Evolutionary conservation across 2,329 filamentous ascomycete genomes (phyloP).

Genomic region (Epichloe sylvatica): DNA sequence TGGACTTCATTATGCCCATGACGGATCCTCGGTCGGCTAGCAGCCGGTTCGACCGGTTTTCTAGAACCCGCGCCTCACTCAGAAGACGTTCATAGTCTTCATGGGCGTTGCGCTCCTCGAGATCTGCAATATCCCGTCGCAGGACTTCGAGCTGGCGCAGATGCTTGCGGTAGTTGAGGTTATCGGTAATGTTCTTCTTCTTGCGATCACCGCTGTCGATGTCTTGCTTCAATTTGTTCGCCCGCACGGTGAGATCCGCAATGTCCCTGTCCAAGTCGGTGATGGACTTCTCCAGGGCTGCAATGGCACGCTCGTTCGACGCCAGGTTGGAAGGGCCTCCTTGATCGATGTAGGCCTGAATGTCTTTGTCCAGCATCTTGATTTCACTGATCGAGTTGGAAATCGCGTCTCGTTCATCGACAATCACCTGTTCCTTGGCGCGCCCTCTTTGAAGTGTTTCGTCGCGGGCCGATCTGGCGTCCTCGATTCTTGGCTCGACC

Average conservation of each 20-base stretch:
- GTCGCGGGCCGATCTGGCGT: slow-evolving; percentile 62
- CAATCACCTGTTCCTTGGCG: slow-evolving; percentile 56
- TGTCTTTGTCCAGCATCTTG: slow-evolving; percentile 59
- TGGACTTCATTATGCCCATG: slow-evolving; percentile 66
- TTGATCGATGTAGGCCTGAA: slow-evolving; percentile 62
- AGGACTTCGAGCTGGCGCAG: slow-evolving; percentile 54
- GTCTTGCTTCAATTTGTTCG: slow-evolving; percentile 66
- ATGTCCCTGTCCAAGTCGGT: slow-evolving; percentile 53
- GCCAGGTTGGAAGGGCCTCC: slow-evolving; percentile 61
- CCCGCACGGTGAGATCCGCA: slow-evolving; percentile 48
- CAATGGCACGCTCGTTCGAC: slow-evolving; percentile 55
- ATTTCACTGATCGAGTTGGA: slow-evolving; percentile 66
- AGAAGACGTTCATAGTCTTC: slow-evolving; percentile 67
- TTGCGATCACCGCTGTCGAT: slow-evolving; percentile 67
- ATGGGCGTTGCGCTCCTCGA: slow-evolving; percentile 67
- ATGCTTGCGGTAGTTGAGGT: slow-evolving; percentile 71
- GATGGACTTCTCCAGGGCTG: slow-evolving; percentile 52
- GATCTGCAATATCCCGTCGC: slow-evolving; percentile 52
- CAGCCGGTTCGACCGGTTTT: slow-evolving; percentile 53
- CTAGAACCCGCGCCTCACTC: slow-evolving; percentile 52
- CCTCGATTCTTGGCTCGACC: slow-evolving; percentile 62
- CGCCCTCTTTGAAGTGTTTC: slow-evolving; percentile 61
- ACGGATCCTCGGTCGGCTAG: slow-evolving; percentile 60
- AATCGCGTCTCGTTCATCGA: slow-evolving; percentile 56
- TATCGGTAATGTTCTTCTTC: slow-evolving; percentile 78